Conservation (phyloP, 306 rosid genomes). For the Prinsepia uniflora region DNA sequence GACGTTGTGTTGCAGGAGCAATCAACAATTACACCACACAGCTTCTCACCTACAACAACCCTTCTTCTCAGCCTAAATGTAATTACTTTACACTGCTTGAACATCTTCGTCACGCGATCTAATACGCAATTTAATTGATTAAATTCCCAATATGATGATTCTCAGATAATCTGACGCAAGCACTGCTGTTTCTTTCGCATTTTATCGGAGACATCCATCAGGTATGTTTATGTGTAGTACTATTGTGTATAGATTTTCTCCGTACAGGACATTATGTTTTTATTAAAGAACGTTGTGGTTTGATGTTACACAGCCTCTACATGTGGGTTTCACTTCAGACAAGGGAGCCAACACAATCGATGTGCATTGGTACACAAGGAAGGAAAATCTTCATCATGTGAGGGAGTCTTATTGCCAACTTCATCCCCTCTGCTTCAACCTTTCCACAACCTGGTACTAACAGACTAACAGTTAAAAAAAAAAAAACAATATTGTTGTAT, state of each 20-base stretch:
- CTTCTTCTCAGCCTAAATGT: slow-evolving; percentile 38
- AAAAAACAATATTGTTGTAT: neutral
- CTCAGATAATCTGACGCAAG: slow-evolving; percentile 78
- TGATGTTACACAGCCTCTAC: slow-evolving; percentile 61
- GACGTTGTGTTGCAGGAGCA: slow-evolving; percentile 69
- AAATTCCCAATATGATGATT: slow-evolving; percentile 12
- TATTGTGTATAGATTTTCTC: too few species aligned
- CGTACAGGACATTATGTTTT: too few species aligned
- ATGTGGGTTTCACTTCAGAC: slow-evolving; percentile 72
- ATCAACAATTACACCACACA: slow-evolving; percentile 74
- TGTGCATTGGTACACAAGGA: slow-evolving; percentile 68
- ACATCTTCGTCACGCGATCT: neutral
- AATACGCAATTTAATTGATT: slow-evolving; percentile 1
- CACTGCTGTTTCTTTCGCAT: slow-evolving; percentile 73
- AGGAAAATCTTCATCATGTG: slow-evolving; percentile 85
- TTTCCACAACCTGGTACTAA: neutral
- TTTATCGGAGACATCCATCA: slow-evolving; percentile 88
- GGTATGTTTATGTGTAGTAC: slow-evolving; percentile 28
- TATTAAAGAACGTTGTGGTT: too few species aligned
- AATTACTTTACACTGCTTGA: neutral
- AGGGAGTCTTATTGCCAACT: slow-evolving; percentile 26
- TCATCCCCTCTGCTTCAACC: neutral
- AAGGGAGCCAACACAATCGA: slow-evolving; percentile 61
- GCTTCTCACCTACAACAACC: slow-evolving; percentile 38
- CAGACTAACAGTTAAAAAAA: neutral